Evolutionary conservation across 495 filamentous ascomycete genomes (phyloP).

Genomic region (Penicillium coprophilum): DNA sequence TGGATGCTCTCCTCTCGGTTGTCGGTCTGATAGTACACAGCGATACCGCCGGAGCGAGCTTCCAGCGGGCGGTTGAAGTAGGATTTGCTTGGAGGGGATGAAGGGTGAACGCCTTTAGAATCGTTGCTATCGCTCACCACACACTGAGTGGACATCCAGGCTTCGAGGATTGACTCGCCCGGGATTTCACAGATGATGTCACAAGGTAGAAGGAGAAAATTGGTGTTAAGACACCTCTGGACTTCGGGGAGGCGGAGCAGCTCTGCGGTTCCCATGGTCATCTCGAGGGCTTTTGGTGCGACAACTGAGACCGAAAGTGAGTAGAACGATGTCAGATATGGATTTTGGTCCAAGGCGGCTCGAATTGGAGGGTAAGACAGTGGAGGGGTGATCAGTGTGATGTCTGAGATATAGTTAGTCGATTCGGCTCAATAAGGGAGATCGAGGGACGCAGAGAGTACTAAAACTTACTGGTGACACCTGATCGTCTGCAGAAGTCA

Average conservation of each 20-base stretch:
- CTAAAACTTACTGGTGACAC: constrained; percentile 63
- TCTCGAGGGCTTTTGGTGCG: constrained; percentile 66
- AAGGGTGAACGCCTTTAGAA: constrained; percentile 24
- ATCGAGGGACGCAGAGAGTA: background rate
- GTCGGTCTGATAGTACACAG: constrained; percentile 86
- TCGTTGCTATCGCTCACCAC: constrained; percentile 54
- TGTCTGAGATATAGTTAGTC: constrained; percentile 52
- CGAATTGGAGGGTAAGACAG: constrained; percentile 67
- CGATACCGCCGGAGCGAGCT: constrained; percentile 70
- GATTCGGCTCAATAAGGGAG: background rate
- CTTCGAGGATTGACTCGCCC: constrained; percentile 73
- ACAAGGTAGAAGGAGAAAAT: constrained; percentile 89
- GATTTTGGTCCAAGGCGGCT: constrained; percentile 78
- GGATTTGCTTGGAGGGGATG: constrained; percentile 33
- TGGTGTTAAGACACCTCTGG: constrained; percentile 64
- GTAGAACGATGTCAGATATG: constrained; percentile 79
- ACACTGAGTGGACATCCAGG: constrained; percentile 85
- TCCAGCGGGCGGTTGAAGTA: constrained; percentile 53
- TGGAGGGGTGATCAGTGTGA: constrained; percentile 79
- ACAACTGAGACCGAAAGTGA: constrained; percentile 71
- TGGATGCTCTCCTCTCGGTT: constrained; percentile 67
- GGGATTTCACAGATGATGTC: constrained; percentile 89
- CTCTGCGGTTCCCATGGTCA: constrained; percentile 83
- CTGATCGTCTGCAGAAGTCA: constrained; percentile 84
- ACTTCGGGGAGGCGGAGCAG: constrained; percentile 80